Evolutionary conservation across 2,329 filamentous ascomycete genomes (phyloP), one percentile per base, ranked within the genome.

Genomic region (Nemania sp.): DNA sequence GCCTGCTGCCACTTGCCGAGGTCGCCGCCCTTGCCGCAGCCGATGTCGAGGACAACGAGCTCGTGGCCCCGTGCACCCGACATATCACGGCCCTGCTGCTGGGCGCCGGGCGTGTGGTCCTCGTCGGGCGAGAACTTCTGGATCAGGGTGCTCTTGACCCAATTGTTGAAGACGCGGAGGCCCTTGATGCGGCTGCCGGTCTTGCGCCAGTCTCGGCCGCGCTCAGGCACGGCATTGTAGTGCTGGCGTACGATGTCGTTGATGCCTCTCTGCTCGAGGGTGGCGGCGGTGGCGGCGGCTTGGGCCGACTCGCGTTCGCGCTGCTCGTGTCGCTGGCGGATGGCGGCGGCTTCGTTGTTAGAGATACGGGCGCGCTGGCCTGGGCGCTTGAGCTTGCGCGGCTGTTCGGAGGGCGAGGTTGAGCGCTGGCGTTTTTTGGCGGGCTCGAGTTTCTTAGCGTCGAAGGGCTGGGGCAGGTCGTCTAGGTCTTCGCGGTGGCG

Each of bases 141-240:
- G 63, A 99, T 97, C 63, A 97, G 84, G 44, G 90, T 93, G 68
- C 91, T 96, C 79, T 99, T 99, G 74, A 99, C 83, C 94, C 94
- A 99, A 73, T 99, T 99, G 76, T 99, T 99, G 78, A 96, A 94
- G 62, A 89, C 90, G 48, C 94, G 85, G 48, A 99, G 77, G 0
- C 94, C 94, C 75, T 95, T 96, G 77, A 99, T 99, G 66, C 90
- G 88, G 72, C 90, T 96, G 66, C 96, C 91, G 6, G 91, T 96
- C 70, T 89, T 91, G 44, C 94, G 85, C 93, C 94, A 99, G 67
- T 97, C 91, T 49, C 93, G 85, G 11, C 94, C 94, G 24, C 92
- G 84, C 75, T 99, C 89, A 0, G 93, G 93, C 0, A 97, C 93
- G 31, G 89, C 87, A 73, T 99, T 99, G 80, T 99, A 99, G 73